Conservation (phyloP, 2,329 filamentous ascomycete species). For the Fusarium sp. region DNA sequence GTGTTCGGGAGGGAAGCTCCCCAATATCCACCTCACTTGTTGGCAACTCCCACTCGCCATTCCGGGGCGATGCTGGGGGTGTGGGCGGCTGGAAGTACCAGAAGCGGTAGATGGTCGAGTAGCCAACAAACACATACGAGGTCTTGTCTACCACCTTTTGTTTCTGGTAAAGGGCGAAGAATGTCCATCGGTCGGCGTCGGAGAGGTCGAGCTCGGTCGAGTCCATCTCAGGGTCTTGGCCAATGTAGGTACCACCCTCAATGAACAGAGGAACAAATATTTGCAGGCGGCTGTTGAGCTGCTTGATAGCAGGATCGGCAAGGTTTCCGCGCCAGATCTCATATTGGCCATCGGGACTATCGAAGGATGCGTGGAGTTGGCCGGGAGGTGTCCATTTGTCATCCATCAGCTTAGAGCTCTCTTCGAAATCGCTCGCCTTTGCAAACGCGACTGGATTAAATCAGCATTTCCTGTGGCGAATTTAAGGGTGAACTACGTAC, state of each 20-base stretch:
- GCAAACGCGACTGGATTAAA: conserved; percentile 72
- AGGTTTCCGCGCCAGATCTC: conserved; percentile 89
- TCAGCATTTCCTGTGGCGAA: conserved; percentile 22
- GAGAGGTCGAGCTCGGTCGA: conserved; percentile 76
- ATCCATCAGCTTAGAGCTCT: conserved; percentile 62
- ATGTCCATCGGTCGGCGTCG: conserved; percentile 86
- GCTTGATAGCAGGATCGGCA: conserved; percentile 75
- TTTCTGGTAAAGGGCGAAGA: conserved; percentile 88
- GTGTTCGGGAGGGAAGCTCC: conserved; percentile 79
- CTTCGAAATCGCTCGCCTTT: conserved; percentile 71
- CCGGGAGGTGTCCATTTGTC: conserved; percentile 79
- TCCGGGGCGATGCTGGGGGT: conserved; percentile 57
- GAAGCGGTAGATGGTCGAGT: conserved; percentile 90
- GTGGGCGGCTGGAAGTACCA: conserved; percentile 72
- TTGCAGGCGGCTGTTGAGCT: conserved; percentile 84
- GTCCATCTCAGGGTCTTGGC: conserved; percentile 58
- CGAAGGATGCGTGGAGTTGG: conserved; percentile 74
- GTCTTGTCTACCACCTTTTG: conserved; percentile 61
- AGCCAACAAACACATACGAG: conserved; percentile 87
- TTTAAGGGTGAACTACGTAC: conserved; percentile 59
- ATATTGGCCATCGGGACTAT: conserved; percentile 72
- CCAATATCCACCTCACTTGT: conserved; percentile 63
- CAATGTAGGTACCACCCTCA: conserved; percentile 87
- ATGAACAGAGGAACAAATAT: conserved; percentile 89
- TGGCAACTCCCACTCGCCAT: conserved; percentile 60